These are phyloP conservation scores for Geosmithia flava DNA, from an alignment of 2,329 filamentous ascomycete genomes.

Conservation along the genomic window DNA sequence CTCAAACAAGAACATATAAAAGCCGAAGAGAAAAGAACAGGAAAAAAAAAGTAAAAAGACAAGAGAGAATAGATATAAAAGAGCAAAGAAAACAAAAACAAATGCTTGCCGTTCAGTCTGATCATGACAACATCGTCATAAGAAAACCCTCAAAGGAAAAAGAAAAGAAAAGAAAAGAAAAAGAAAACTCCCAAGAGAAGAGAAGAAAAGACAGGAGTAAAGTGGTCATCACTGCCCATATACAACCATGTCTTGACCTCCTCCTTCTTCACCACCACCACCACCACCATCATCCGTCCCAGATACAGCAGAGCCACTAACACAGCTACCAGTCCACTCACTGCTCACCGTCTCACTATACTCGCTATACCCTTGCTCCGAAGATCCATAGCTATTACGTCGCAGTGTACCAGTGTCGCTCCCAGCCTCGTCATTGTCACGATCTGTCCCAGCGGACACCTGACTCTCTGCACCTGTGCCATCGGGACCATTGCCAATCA, in stretches of 20 bases:
- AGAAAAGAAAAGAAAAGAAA: too few relatives aligned
- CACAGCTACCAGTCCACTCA: constrained; percentile 35
- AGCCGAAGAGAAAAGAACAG: too few relatives aligned
- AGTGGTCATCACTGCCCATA: constrained; percentile 12
- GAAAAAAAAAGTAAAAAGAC: background rate
- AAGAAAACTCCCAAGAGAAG: too few relatives aligned
- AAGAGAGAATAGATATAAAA: background rate
- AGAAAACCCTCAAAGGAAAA: too few relatives aligned
- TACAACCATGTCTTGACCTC: constrained; percentile 17
- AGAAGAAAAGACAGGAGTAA: background rate
- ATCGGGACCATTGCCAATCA: constrained; percentile 9
- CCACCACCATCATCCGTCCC: constrained; percentile 11
- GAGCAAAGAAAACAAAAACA: background rate
- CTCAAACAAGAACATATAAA: too few relatives aligned
- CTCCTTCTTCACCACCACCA: constrained; percentile 7
- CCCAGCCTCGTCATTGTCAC: constrained; percentile 2
- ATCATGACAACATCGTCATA: too few relatives aligned
- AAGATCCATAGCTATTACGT: constrained; percentile 27
- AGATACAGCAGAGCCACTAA: constrained; percentile 11
- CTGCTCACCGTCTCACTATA: constrained; percentile 30
- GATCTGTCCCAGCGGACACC: background rate
- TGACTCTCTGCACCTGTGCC: constrained; percentile 7
- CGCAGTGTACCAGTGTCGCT: constrained; percentile 28
- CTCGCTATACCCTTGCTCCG: constrained; percentile 22
- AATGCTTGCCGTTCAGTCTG: background rate